Conservation (phyloP, 176 grass and related monocot species). For the Cocos nucifera region DNA sequence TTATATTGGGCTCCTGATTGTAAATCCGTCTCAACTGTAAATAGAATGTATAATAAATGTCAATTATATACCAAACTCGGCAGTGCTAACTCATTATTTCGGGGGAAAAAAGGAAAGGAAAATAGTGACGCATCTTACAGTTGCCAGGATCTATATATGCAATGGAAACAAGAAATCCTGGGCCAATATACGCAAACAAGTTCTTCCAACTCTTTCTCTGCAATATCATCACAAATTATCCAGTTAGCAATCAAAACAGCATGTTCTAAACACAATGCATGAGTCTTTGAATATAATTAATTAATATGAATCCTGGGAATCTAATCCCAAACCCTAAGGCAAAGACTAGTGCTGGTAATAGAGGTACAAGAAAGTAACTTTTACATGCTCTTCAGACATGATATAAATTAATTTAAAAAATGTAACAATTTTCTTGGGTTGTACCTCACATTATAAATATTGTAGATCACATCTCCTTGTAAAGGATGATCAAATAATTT, state of each 20-base stretch:
- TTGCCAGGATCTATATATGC: slow-evolving; percentile 98
- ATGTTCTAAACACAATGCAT: no score
- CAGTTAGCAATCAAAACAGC: slow-evolving; percentile 1
- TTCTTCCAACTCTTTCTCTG: slow-evolving; percentile 96
- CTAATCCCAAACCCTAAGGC: no score
- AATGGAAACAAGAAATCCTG: slow-evolving; percentile 95
- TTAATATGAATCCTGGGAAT: no score
- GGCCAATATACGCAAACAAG: slow-evolving; percentile 81
- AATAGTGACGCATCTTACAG: slow-evolving; percentile 41
- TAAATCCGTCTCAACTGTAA: slow-evolving; percentile 89
- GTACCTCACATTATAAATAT: no score
- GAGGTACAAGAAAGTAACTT: no score
- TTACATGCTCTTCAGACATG: no score
- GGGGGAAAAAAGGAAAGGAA: slow-evolving; percentile 6
- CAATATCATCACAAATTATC: slow-evolving; percentile 15
- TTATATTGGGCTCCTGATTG: slow-evolving; percentile 89
- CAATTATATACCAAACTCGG: slow-evolving; percentile 11
- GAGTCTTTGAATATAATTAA: no score
- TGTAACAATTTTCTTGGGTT: no score
- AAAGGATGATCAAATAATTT: no score
- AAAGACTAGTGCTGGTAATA: no score
- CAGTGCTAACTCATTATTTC: neutral
- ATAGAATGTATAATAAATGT: slow-evolving; percentile 10
- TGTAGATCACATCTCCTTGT: no score
- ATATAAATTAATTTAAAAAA: no score